These are phyloP conservation scores for Sporothrix pseudoabietina DNA, from an alignment of 2,329 filamentous ascomycete genomes.

Conservation along the genomic window DNA sequence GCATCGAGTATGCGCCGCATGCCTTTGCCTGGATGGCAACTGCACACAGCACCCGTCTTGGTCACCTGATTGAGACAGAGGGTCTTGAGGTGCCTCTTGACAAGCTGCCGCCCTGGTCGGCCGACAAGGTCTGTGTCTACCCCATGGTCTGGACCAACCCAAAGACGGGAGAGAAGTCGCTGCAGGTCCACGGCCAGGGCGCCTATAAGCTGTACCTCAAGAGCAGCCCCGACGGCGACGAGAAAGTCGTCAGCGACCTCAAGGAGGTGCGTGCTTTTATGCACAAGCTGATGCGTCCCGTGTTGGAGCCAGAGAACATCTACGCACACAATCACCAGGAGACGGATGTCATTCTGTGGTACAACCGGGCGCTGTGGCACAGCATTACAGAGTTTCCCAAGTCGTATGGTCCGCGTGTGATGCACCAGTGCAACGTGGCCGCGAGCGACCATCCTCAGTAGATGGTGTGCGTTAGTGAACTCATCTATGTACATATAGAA, in stretches of 20 bases:
- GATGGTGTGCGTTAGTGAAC: background rate
- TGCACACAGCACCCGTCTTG: slow-evolving; percentile 41
- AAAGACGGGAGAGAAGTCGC: slow-evolving; percentile 37
- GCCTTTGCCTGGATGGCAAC: slow-evolving; percentile 45
- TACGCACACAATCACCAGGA: slow-evolving; percentile 44
- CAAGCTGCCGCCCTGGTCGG: slow-evolving; percentile 39
- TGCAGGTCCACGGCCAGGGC: slow-evolving; percentile 44
- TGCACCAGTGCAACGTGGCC: slow-evolving; percentile 45
- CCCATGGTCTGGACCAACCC: slow-evolving; percentile 46
- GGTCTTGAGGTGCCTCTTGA: slow-evolving; percentile 39
- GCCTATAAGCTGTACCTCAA: slow-evolving; percentile 43
- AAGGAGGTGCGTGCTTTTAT: slow-evolving; percentile 40
- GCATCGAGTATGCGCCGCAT: slow-evolving; percentile 44
- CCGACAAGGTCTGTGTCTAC: slow-evolving; percentile 41
- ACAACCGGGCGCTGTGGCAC: slow-evolving; percentile 46
- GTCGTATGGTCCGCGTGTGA: slow-evolving; percentile 44
- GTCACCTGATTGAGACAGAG: slow-evolving; percentile 40
- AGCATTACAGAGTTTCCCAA: slow-evolving; percentile 45
- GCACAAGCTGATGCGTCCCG: slow-evolving; percentile 45
- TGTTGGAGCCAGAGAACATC: slow-evolving; percentile 41
- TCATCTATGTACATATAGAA: background rate
- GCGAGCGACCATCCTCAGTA: slow-evolving; percentile 36
- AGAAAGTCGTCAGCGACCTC: slow-evolving; percentile 38
- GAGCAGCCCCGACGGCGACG: slow-evolving; percentile 37
- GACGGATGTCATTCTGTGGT: slow-evolving; percentile 46